Percentiles rank a stretch among this genome's conserved stretches.
Evolutionary conservation across 305 asterid genomes (phyloP).

Genomic region (Rubia peregrina): DNA sequence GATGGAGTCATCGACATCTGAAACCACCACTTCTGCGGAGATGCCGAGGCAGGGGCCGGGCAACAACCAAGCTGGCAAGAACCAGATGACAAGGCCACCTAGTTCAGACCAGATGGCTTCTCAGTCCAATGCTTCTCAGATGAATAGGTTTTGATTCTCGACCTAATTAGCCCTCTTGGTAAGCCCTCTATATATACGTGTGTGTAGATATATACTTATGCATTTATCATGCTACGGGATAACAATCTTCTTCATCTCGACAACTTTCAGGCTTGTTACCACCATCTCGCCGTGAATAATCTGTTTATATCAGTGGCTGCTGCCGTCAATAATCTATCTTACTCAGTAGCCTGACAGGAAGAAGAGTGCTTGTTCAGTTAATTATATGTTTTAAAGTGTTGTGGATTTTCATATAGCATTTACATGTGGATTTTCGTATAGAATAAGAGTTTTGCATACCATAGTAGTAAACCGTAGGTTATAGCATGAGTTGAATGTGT

Average conservation of each 20-base stretch:
- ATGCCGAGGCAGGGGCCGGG: conserved; percentile 43
- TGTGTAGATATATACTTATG: not conserved
- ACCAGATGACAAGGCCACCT: conserved; percentile 18
- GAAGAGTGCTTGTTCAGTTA: conserved; percentile 1
- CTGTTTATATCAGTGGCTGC: conserved; percentile 5
- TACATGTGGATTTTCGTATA: not conserved
- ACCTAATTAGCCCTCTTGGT: not conserved
- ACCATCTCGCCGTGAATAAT: not conserved
- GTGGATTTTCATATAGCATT: not conserved
- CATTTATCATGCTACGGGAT: not conserved
- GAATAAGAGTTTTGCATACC: not conserved
- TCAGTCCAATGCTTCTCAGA: conserved; percentile 17
- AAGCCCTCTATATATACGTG: not conserved
- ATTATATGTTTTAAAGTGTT: not conserved
- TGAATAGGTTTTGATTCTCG: conserved; percentile 17
- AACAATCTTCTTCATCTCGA: not conserved
- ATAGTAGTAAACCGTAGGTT: not conserved
- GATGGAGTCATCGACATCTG: conserved; percentile 56
- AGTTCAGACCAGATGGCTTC: conserved; percentile 20
- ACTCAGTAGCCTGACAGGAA: conserved; percentile 10
- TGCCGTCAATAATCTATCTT: not conserved
- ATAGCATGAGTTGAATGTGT: not conserved
- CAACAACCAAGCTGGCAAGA: conserved; percentile 40
- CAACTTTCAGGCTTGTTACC: not conserved
- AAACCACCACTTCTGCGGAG: conserved; percentile 37